phyloP scores from a whole-genome alignment of 352 stramenopile genomes.

The Phytophthora podocarpi region DNA sequence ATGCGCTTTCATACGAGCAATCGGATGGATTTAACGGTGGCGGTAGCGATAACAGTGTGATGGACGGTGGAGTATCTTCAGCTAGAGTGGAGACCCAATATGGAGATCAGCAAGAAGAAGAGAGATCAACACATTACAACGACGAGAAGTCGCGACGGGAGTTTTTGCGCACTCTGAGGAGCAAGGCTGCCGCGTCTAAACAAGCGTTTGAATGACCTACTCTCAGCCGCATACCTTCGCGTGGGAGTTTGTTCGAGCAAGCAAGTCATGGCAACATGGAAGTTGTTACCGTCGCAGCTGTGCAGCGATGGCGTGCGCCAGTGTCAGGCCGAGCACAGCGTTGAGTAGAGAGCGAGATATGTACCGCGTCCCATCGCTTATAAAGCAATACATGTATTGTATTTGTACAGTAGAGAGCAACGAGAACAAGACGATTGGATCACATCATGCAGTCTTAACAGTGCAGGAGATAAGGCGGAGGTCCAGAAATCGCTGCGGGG shows the following conservation, averaged over 20 bases:
- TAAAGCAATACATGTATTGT: no score
- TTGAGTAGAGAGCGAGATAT: no score
- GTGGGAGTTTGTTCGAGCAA: constrained; percentile 7
- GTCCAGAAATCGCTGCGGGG: constrained; percentile 10
- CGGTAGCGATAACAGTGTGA: constrained; percentile 37
- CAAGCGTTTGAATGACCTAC: constrained; percentile 3
- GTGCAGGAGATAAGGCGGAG: not conserved
- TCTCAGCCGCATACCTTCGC: not conserved
- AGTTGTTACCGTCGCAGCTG: not conserved
- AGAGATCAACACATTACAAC: constrained; percentile 24
- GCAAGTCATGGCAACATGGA: not conserved
- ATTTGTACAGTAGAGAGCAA: not conserved
- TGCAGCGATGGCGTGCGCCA: not conserved
- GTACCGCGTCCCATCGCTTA: no score
- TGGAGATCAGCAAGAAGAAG: not conserved
- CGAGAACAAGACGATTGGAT: not conserved
- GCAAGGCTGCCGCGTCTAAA: constrained; percentile 19
- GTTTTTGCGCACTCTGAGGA: constrained; percentile 31
- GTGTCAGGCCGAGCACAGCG: not conserved
- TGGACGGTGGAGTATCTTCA: not conserved
- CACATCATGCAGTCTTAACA: constrained; percentile 9
- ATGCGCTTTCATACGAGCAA: constrained; percentile 16
- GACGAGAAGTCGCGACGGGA: constrained; percentile 25
- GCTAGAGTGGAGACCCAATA: not conserved
- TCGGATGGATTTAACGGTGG: not conserved